phyloP scores from a whole-genome alignment of 2,329 filamentous ascomycete genomes.

The Pseudopyrenochaeta lycopersici region DNA sequence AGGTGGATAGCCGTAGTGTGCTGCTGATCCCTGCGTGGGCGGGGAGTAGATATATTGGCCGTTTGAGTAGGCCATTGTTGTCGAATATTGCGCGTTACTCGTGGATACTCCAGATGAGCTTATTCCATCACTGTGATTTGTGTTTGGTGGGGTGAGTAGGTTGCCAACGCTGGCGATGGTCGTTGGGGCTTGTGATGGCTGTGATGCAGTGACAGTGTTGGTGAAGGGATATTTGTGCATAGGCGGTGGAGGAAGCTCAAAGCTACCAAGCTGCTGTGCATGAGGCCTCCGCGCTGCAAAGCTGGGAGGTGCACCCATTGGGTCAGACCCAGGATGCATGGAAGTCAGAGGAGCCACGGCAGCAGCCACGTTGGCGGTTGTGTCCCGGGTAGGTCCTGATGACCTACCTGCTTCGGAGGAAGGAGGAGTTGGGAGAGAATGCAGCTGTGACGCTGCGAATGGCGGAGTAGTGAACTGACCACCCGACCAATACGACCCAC shows the following conservation, averaged over 20 bases:
- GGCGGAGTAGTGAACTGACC: slow-evolving; percentile 48
- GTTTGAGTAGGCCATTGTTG: slow-evolving; percentile 66
- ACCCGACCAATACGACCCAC: slow-evolving; percentile 60
- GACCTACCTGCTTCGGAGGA: slow-evolving; percentile 53
- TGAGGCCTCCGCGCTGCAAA: slow-evolving; percentile 76
- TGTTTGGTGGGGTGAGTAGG: slow-evolving; percentile 69
- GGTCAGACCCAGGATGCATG: slow-evolving; percentile 70
- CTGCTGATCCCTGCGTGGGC: slow-evolving; percentile 63
- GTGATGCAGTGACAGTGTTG: slow-evolving; percentile 51
- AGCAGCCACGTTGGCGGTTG: slow-evolving; percentile 69
- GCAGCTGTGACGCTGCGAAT: slow-evolving; percentile 50
- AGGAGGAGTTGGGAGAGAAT: slow-evolving; percentile 52
- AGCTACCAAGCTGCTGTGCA: slow-evolving; percentile 72
- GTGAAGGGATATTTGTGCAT: slow-evolving; percentile 62
- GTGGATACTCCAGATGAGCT: slow-evolving; percentile 70
- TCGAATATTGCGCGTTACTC: slow-evolving; percentile 64
- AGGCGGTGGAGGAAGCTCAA: slow-evolving; percentile 71
- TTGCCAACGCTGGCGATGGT: slow-evolving; percentile 66
- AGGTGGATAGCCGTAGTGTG: slow-evolving; percentile 63
- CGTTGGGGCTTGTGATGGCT: slow-evolving; percentile 57
- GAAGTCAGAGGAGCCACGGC: slow-evolving; percentile 67
- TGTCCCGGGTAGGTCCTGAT: slow-evolving; percentile 51
- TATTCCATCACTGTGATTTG: slow-evolving; percentile 67
- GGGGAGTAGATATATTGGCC: slow-evolving; percentile 69
- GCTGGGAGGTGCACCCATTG: slow-evolving; percentile 69